These are phyloP conservation scores for Sicyos baderoa DNA, from an alignment of 306 rosid genomes.

Conservation along the genomic window DNA sequence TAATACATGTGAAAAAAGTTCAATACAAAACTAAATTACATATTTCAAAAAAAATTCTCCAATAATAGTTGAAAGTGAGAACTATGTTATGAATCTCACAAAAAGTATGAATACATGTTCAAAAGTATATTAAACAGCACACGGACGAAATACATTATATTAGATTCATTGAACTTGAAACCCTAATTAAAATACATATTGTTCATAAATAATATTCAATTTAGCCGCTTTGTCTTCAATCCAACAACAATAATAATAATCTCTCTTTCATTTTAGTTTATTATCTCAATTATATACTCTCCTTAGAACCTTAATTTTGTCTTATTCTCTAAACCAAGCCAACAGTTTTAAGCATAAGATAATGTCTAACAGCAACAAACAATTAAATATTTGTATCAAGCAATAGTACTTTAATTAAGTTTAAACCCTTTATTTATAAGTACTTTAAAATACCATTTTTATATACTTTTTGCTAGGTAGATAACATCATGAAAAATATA, in stretches of 20 bases:
- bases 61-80: too few relatives aligned
- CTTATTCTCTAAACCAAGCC: slow-evolving; percentile 8
- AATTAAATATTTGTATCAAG: not conserved
- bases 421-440: not conserved
- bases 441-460: not conserved
- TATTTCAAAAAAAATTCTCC: too few relatives aligned
- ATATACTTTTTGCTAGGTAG: not conserved
- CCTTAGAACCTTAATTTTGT: slow-evolving; percentile 2
- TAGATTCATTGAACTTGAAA: slow-evolving; percentile 17
- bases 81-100: too few relatives aligned
- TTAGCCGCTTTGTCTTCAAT: slow-evolving; percentile 10
- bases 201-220: not conserved
- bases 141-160: too few relatives aligned
- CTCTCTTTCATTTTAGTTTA: too few relatives aligned
- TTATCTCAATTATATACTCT: not conserved
- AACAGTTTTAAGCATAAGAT: not conserved
- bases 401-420: not conserved
- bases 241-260: not conserved
- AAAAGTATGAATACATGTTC: not conserved
- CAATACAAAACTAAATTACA: too few relatives aligned
- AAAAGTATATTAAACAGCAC: not conserved
- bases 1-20: too few relatives aligned
- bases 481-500: not conserved
- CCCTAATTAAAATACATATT: not conserved
- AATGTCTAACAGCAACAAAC: not conserved